phyloP scores from a whole-genome alignment of 345 rosid genomes.

The Mercurialis annua region DNA sequence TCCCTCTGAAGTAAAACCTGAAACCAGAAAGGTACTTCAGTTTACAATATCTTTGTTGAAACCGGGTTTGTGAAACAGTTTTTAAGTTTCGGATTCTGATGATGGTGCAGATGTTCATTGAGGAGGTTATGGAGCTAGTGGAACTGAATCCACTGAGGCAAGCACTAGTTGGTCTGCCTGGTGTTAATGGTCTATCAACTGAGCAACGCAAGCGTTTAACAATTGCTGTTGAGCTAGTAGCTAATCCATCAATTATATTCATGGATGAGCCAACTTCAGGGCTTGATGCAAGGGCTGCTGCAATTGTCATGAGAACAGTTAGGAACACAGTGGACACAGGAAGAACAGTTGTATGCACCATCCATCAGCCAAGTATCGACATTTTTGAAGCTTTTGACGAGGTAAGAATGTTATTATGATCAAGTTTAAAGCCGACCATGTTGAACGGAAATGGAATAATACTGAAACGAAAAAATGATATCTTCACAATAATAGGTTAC shows the following conservation, averaged over 20 bases:
- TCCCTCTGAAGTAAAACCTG: neutral
- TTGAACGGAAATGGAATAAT: too few relatives aligned
- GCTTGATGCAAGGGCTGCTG: constrained; percentile 92
- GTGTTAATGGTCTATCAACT: constrained; percentile 69
- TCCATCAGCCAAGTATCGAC: constrained; percentile 86
- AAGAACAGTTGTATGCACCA: too few relatives aligned
- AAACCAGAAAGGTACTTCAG: neutral
- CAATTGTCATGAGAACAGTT: constrained; percentile 83
- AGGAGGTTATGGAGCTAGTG: constrained; percentile 92
- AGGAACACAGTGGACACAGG: too few relatives aligned
- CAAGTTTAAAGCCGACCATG: too few relatives aligned
- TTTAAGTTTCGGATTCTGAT: too few relatives aligned
- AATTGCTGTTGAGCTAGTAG: constrained; percentile 85
- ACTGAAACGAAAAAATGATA: too few relatives aligned
- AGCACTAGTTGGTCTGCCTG: constrained; percentile 79
- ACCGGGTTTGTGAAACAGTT: too few relatives aligned
- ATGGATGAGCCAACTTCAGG: constrained; percentile 98
- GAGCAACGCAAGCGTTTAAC: constrained; percentile 90
- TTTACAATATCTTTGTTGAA: too few relatives aligned
- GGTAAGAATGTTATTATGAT: constrained; percentile 29
- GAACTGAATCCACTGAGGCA: constrained; percentile 55
- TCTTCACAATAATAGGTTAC: too few relatives aligned
- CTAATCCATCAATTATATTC: constrained; percentile 83
- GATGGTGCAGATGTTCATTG: constrained; percentile 23
- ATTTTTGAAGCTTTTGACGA: constrained; percentile 93